Evolutionary conservation across 2,329 filamentous ascomycete species (phyloP).

Genomic region (Biscogniauxia sp.): DNA sequence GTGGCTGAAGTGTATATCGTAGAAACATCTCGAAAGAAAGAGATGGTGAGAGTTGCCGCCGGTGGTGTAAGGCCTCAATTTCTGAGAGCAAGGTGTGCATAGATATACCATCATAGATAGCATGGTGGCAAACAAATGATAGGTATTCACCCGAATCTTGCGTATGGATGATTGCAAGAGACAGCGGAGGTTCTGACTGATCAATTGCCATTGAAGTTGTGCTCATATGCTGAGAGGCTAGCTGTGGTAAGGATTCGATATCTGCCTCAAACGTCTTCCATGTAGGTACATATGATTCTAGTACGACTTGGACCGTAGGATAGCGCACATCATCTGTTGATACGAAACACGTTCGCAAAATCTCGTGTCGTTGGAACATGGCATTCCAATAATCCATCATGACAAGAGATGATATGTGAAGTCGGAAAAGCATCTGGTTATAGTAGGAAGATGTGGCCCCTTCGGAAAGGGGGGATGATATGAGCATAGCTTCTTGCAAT

Average conservation of each 20-base stretch:
- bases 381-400: constrained; percentile 61
- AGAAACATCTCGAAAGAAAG: constrained; percentile 65
- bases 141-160: constrained; percentile 34
- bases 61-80: constrained; percentile 58
- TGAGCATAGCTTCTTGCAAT: constrained; percentile 84
- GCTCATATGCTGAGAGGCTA: constrained; percentile 36
- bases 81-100: constrained; percentile 69
- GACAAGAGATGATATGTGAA: constrained; percentile 47
- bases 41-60: constrained; percentile 44
- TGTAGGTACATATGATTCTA: constrained; percentile 44
- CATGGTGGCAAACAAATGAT: constrained; percentile 68
- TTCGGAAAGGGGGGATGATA: constrained; percentile 38
- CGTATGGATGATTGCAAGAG: constrained; percentile 40
- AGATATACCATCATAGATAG: constrained; percentile 81
- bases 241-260: constrained; percentile 12
- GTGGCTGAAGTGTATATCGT: constrained; percentile 49
- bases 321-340: constrained; percentile 58
- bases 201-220: constrained; percentile 42
- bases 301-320: constrained; percentile 71
- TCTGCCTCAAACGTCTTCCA: constrained; percentile 39
- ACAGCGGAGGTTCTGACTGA: constrained; percentile 44
- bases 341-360: constrained; percentile 74
- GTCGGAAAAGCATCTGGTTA: constrained; percentile 66
- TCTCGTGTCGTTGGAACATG: constrained; percentile 66
- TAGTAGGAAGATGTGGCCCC: constrained; percentile 56